A percentile compares a stretch with the other conserved stretches of the same genome.
These are phyloP conservation scores for Kuraishia ogatae DNA, from an alignment of 805 yeast species.

Conservation along the genomic window DNA sequence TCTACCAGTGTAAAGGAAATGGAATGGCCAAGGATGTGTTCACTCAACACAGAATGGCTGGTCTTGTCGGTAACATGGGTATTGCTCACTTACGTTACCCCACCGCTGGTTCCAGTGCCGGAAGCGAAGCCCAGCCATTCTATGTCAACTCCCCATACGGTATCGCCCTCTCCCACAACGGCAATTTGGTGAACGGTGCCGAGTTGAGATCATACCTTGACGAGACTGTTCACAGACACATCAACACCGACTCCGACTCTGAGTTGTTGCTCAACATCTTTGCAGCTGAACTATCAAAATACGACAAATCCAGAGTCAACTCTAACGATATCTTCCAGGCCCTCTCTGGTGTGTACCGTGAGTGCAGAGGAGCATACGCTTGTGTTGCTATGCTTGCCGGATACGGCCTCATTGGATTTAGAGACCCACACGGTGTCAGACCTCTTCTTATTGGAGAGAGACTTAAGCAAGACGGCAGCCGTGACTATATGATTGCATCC, in stretches of 20 bases:
- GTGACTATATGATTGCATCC: slow-evolving; percentile 90
- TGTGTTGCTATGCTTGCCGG: slow-evolving; percentile 95
- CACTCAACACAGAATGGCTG: slow-evolving; percentile 69
- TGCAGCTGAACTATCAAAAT: slow-evolving; percentile 85
- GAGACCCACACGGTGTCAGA: slow-evolving; percentile 96
- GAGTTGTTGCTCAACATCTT: slow-evolving; percentile 84
- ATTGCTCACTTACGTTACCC: slow-evolving; percentile 93
- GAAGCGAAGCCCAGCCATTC: slow-evolving; percentile 97
- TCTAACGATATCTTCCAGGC: slow-evolving; percentile 85
- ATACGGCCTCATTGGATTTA: slow-evolving; percentile 87
- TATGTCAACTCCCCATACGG: slow-evolving; percentile 98
- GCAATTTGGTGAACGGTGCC: slow-evolving; percentile 84
- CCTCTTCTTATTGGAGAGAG: slow-evolving; percentile 88
- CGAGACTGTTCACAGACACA: slow-evolving; percentile 91
- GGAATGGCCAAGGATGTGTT: slow-evolving; percentile 99
- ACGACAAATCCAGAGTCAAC: slow-evolving; percentile 89
- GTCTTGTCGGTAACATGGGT: slow-evolving; percentile 90
- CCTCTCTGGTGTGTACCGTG: slow-evolving; percentile 67
- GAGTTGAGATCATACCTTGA: slow-evolving; percentile 76
- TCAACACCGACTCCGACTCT: slow-evolving; percentile 94
- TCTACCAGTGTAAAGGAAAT: slow-evolving; percentile 96
- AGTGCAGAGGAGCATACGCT: slow-evolving; percentile 95
- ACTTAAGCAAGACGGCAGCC: slow-evolving; percentile 51
- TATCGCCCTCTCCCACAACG: slow-evolving; percentile 83
- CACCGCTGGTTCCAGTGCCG: slow-evolving; percentile 94